Evolutionary conservation across 805 yeast species (phyloP), one percentile per base, ranked within the genome.

Genomic region (Teunomyces pallodes): DNA sequence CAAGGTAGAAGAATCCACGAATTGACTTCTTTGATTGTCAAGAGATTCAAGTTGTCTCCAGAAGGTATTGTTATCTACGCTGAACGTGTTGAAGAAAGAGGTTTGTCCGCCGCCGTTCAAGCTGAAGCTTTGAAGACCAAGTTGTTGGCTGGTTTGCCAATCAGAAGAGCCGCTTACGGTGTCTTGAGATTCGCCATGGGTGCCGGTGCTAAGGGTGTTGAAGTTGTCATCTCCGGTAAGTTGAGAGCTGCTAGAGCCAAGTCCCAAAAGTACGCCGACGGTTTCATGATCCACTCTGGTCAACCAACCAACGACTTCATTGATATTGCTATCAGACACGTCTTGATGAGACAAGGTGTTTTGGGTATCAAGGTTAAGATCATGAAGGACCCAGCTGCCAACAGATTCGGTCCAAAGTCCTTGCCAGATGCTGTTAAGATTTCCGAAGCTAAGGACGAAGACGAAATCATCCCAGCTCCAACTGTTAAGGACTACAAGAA

Each of bases 271-370:
- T 94, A 92, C 86, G 87, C 94, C 75, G 98, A 92, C 76, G 99
- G 99, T 84, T 94, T 94, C 96, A 89, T 94, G 94, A 94, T 94
- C 85, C 99, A 94, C 94, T 90, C 97, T 71, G 99, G 99, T 89
- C 99, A 94, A 84, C 99, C 99, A 81, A 94, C 92, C 77, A 85
- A 82, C 66, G 99, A 94, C 75, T 94, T 94, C 87, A 94, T 94
- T 74, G 99, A 94, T 80, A 80, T 84, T 74, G 99, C 99, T 67
- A 91, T 96, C 76, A 91, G 99, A 82, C 98, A 94, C 92, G 98
- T 92, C 69, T 83, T 94, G 76, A 87, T 94, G 84, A 91, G 98
- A 85, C 98, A 94, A 83, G 99, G 99, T 90, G 98, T 94, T 62
- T 85, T 94, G 74, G 99, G 99, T 86, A 86, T 94, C 76, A 92